Conservation (phyloP, 2,329 filamentous ascomycete species). For the Ophiostoma quercus region DNA sequence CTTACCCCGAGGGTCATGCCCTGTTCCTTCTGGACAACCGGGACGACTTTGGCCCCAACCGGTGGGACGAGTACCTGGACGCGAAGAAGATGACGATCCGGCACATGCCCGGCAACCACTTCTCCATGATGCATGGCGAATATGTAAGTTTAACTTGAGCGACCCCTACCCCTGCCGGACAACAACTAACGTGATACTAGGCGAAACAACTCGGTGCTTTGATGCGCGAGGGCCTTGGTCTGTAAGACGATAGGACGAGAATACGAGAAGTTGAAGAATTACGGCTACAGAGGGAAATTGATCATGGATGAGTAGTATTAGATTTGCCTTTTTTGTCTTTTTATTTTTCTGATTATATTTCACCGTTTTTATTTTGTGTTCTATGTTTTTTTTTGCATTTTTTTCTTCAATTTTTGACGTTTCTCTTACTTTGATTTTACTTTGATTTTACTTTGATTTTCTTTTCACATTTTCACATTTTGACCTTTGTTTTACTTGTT, state of each 20-base stretch:
- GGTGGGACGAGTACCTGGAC: slow-evolving; percentile 63
- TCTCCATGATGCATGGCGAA: slow-evolving; percentile 67
- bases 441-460: background rate
- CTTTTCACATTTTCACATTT: background rate
- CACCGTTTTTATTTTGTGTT: background rate
- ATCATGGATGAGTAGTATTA: background rate
- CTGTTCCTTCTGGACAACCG: slow-evolving; percentile 70
- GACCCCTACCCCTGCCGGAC: background rate
- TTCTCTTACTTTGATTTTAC: background rate
- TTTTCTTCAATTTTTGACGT: background rate
- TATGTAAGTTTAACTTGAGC: background rate
- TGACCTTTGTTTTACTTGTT: background rate
- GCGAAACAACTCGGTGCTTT: slow-evolving; percentile 37
- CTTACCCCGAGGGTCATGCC: slow-evolving; percentile 55
- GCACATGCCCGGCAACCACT: slow-evolving; percentile 68
- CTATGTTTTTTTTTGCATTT: background rate
- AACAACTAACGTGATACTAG: slow-evolving; percentile 30
- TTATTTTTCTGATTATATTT: background rate
- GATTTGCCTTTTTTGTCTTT: background rate
- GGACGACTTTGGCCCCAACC: slow-evolving; percentile 63
- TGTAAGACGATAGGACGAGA: slow-evolving; percentile 16
- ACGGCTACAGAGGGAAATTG: background rate
- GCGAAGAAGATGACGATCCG: slow-evolving; percentile 56
- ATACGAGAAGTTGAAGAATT: background rate
- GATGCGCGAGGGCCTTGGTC: slow-evolving; percentile 35